Evolutionary conservation across 768 basidiomycete genomes (phyloP).

Genomic region (Podaxis carcinomalis): DNA sequence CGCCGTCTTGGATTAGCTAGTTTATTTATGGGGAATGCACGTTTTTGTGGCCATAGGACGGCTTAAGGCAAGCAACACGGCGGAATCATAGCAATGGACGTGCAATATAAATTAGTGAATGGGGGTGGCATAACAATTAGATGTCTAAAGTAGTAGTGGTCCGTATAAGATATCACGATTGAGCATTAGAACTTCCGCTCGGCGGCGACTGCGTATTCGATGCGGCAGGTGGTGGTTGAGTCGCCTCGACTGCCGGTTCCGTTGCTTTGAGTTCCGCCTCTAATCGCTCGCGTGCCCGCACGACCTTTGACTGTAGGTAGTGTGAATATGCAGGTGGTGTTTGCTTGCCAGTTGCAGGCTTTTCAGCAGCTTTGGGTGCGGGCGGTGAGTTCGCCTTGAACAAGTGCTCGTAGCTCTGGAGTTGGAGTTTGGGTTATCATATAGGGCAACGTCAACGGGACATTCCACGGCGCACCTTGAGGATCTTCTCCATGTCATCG

Average conservation of each 20-base stretch:
- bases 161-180: background rate
- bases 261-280: conserved; percentile 67
- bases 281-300: conserved; percentile 90
- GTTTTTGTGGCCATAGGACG: background rate
- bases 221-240: conserved; percentile 16
- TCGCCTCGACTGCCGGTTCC: conserved; percentile 19
- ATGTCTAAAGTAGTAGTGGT: background rate
- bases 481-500: conserved; percentile 60
- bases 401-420: conserved; percentile 86
- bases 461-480: conserved; percentile 51
- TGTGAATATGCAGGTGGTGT: conserved; percentile 61
- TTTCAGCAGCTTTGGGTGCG: conserved; percentile 44
- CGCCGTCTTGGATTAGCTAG: conserved; percentile 66
- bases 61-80: background rate
- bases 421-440: background rate
- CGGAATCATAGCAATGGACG: background rate
- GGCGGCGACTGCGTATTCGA: conserved; percentile 7
- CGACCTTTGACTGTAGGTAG: conserved; percentile 97
- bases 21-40: background rate
- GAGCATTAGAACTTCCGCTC: background rate
- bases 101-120: conserved; percentile 11
- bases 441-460: background rate
- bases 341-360: conserved; percentile 40
- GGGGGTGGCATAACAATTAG: conserved; percentile 4
- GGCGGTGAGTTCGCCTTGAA: conserved; percentile 86